Evolutionary conservation across 2,329 filamentous ascomycete genomes (phyloP).

Genomic region (Tympanopsis confertula): DNA sequence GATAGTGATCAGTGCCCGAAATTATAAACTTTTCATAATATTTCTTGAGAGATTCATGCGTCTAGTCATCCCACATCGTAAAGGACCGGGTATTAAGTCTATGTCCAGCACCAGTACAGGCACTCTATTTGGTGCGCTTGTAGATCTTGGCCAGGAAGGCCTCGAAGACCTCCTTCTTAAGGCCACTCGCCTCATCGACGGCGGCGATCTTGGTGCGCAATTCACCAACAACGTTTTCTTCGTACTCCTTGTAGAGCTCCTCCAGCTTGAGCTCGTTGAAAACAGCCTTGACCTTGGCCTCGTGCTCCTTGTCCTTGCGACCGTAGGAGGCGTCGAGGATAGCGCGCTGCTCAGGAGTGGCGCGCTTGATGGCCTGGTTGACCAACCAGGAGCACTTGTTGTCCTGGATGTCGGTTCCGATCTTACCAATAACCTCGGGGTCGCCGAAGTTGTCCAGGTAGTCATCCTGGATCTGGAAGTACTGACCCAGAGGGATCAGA

Average conservation of each 20-base stretch:
- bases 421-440: conserved; percentile 89
- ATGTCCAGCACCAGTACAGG: no score
- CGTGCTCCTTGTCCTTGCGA: conserved; percentile 72
- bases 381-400: conserved; percentile 99
- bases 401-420: conserved; percentile 96
- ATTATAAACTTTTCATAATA: no score
- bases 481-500: conserved; percentile 92
- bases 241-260: conserved; percentile 74
- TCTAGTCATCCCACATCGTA: no score
- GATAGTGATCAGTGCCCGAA: no score
- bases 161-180: conserved; percentile 86
- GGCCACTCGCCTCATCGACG: conserved; percentile 74
- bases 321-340: conserved; percentile 89
- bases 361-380: conserved; percentile 79
- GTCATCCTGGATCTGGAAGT: conserved; percentile 98
- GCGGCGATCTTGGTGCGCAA: conserved; percentile 64
- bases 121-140: conserved; percentile 86
- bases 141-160: conserved; percentile 93
- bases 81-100: no score
- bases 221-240: conserved; percentile 75
- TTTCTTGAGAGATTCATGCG: no score
- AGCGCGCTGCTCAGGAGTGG: conserved; percentile 73
- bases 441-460: conserved; percentile 97
- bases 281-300: conserved; percentile 77
- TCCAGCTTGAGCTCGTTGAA: conserved; percentile 79